A percentile compares a stretch with the other conserved stretches of the same genome.
These are phyloP conservation scores for Beauveria bassiana DNA, from an alignment of 2,329 filamentous ascomycete species.

Conservation along the genomic window DNA sequence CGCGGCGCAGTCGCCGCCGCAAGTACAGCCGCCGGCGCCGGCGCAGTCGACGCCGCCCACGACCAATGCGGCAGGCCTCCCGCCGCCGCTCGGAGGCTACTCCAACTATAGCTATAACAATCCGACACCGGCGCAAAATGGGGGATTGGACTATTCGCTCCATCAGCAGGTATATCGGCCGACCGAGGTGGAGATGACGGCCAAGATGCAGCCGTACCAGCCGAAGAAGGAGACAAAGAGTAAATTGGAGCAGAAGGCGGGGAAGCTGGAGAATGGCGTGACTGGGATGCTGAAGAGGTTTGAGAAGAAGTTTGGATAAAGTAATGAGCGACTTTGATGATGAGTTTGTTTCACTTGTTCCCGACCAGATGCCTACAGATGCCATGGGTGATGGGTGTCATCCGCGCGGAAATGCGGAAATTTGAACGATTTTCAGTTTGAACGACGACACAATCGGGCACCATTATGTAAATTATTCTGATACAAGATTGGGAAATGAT, in stretches of 20 bases:
- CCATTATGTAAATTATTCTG: not conserved
- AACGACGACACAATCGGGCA: not conserved
- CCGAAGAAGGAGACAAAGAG: conserved; percentile 38
- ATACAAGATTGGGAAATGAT: not conserved
- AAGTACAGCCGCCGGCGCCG: conserved; percentile 15
- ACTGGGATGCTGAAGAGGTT: conserved; percentile 68
- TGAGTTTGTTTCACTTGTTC: not conserved
- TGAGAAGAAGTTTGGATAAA: conserved; percentile 62
- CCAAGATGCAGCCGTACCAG: conserved; percentile 28
- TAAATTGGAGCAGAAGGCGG: conserved; percentile 57
- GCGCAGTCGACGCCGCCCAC: conserved; percentile 23
- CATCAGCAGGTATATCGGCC: conserved; percentile 66
- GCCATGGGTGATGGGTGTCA: not conserved
- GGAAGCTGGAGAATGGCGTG: conserved; percentile 61
- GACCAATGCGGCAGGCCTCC: conserved; percentile 29
- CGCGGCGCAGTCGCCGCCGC: conserved; percentile 16
- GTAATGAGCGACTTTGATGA: not conserved
- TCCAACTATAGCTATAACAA: conserved; percentile 42
- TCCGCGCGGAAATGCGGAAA: not conserved
- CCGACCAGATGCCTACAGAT: not conserved
- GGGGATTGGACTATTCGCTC: conserved; percentile 43
- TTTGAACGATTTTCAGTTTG: not conserved
- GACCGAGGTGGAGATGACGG: conserved; percentile 49
- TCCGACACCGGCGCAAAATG: conserved; percentile 18
- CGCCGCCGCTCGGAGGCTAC: conserved; percentile 46